These are phyloP conservation scores for Eucalyptus cloeziana DNA, from an alignment of 345 rosid genomes.

Conservation along the genomic window DNA sequence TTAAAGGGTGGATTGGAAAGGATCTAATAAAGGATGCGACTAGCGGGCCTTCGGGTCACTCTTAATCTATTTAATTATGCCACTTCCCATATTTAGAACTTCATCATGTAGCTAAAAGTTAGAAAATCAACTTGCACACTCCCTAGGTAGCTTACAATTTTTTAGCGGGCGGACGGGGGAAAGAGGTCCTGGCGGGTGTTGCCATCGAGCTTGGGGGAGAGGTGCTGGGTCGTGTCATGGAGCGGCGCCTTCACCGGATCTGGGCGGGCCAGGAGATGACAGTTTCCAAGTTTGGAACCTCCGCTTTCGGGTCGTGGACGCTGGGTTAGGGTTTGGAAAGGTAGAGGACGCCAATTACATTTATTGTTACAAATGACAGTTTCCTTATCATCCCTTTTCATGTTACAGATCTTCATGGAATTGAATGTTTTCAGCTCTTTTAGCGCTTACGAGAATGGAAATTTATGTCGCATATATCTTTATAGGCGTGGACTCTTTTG, in stretches of 20 bases:
- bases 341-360: background rate
- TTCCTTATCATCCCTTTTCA: background rate
- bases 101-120: background rate
- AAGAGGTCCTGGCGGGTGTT: background rate
- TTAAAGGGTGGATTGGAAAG: background rate
- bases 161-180: background rate
- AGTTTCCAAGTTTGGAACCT: background rate
- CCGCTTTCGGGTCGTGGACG: background rate
- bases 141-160: background rate
- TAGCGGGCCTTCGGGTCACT: background rate
- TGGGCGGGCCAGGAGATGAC: background rate
- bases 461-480: background rate
- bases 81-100: too few relatives aligned
- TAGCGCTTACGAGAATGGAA: background rate
- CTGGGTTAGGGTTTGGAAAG: background rate
- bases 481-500: background rate
- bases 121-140: background rate
- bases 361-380: background rate
- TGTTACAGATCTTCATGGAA: background rate
- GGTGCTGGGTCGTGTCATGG: background rate
- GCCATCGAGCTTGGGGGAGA: background rate
- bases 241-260: too few relatives aligned
- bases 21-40: background rate
- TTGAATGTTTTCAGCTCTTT: background rate
- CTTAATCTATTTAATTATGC: too few relatives aligned